Conservation (phyloP, 169 alveolate species). For the Cryptosporidium tyzzeri region DNA sequence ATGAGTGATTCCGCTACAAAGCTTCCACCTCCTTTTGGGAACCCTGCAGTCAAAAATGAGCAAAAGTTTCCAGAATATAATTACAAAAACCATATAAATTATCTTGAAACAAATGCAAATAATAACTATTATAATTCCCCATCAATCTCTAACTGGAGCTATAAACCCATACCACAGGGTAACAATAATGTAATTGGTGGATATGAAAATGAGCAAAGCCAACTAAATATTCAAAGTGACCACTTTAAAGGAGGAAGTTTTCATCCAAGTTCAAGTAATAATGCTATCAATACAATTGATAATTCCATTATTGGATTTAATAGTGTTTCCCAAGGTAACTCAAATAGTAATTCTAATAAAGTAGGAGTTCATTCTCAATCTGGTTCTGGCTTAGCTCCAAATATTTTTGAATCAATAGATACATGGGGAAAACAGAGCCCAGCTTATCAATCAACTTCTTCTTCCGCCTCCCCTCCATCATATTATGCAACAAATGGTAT, state of each 20-base stretch:
- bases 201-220: background rate
- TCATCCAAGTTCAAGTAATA: conserved; percentile 23
- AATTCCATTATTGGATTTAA: conserved; percentile 41
- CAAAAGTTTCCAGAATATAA: background rate
- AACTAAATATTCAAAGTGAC: background rate
- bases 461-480: background rate
- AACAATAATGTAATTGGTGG: conserved; percentile 15
- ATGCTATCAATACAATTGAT: background rate
- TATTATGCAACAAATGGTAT: background rate
- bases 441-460: background rate
- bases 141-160: conserved; percentile 56
- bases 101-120: background rate
- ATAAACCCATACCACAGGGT: conserved; percentile 74
- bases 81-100: background rate
- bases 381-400: conserved; percentile 70
- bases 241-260: background rate
- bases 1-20: conserved; percentile 54
- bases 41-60: conserved; percentile 16
- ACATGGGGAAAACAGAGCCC: conserved; percentile 40
- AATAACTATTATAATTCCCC: conserved; percentile 34
- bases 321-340: background rate
- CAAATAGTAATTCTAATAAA: background rate
- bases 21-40: conserved; percentile 72
- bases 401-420: conserved; percentile 51
- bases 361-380: conserved; percentile 41